These are phyloP conservation scores for Calonectria pauciramosa DNA, from an alignment of 2,329 filamentous ascomycete genomes.

Conservation along the genomic window DNA sequence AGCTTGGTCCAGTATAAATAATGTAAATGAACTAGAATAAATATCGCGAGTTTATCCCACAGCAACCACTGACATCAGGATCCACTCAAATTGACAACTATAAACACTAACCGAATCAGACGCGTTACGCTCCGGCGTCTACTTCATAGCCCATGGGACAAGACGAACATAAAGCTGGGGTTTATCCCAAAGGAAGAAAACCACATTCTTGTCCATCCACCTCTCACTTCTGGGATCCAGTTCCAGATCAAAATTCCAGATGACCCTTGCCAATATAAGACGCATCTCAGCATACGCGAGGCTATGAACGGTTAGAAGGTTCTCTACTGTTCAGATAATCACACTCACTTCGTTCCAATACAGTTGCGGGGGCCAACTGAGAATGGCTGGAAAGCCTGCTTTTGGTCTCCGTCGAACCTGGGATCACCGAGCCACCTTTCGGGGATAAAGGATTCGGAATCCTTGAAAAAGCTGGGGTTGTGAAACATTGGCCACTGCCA, in stretches of 20 bases:
- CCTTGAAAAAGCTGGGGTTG: constrained; percentile 47
- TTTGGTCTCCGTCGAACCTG: constrained; percentile 40
- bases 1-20: too few relatives aligned
- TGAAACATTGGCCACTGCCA: constrained; percentile 52
- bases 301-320: constrained; percentile 24
- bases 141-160: not conserved
- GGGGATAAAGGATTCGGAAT: constrained; percentile 52
- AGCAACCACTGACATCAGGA: not conserved
- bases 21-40: not conserved
- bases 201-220: constrained; percentile 45
- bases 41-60: not conserved
- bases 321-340: not conserved
- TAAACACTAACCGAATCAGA: not conserved
- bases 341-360: constrained; percentile 49
- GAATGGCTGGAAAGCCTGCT: constrained; percentile 47
- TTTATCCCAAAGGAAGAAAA: constrained; percentile 49
- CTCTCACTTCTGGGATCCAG: constrained; percentile 42
- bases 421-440: constrained; percentile 52
- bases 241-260: constrained; percentile 27
- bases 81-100: not conserved
- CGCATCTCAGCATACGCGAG: constrained; percentile 48
- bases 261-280: constrained; percentile 1
- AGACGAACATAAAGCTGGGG: constrained; percentile 17
- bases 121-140: not conserved
- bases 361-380: constrained; percentile 48